phyloP scores from a whole-genome alignment of 495 filamentous ascomycete genomes.

The Lasiosphaeria miniovina region DNA sequence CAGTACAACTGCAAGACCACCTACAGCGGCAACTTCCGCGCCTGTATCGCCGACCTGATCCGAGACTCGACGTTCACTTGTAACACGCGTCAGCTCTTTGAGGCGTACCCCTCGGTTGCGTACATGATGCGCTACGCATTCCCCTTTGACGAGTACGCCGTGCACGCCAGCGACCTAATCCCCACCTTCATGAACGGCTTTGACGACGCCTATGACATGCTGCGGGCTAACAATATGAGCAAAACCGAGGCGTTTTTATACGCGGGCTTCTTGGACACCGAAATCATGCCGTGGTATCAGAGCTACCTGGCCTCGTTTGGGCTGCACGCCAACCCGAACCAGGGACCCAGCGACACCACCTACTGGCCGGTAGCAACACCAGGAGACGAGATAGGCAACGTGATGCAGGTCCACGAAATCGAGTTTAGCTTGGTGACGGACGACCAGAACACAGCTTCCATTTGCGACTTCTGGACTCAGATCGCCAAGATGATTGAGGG shows the following conservation, averaged over 20 bases:
- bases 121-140: not conserved
- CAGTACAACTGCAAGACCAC: not conserved
- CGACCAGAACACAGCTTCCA: too few relatives aligned
- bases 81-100: not conserved
- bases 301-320: not conserved
- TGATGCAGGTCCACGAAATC: too few relatives aligned
- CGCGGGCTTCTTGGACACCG: not conserved
- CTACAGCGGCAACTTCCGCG: not conserved
- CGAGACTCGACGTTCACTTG: not conserved
- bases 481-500: too few relatives aligned
- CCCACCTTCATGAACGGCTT: not conserved
- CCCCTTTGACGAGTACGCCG: too few relatives aligned
- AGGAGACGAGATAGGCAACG: too few relatives aligned
- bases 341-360: too few relatives aligned
- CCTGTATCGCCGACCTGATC: not conserved
- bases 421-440: too few relatives aligned
- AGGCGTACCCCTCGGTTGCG: not conserved
- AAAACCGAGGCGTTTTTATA: not conserved
- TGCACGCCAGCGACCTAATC: not conserved
- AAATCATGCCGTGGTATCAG: not conserved
- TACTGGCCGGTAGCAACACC: too few relatives aligned
- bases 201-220: not conserved
- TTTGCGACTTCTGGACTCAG: too few relatives aligned
- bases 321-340: not conserved
- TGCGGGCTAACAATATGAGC: not conserved